Evolutionary conservation across 306 rosid genomes (phyloP).

Genomic region (Cicer arietinum): DNA sequence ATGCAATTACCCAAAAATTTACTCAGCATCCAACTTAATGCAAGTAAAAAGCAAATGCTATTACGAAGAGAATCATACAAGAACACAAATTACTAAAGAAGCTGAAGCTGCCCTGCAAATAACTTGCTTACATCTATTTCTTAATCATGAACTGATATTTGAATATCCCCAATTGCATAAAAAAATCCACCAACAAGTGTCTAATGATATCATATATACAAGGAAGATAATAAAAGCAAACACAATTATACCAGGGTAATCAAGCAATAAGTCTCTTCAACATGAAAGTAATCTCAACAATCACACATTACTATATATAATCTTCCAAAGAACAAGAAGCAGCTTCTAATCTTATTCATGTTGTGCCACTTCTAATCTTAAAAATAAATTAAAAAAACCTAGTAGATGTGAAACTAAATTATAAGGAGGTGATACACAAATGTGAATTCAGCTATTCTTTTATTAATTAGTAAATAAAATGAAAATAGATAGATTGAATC

Average conservation of each 20-base stretch:
- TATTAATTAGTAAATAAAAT: too few species aligned
- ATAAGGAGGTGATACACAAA: too few species aligned
- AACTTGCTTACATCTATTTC: background rate
- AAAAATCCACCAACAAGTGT: background rate
- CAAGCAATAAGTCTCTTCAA: conserved; percentile 23
- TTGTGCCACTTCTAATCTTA: background rate
- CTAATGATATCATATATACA: background rate
- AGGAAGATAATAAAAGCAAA: background rate
- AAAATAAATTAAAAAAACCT: too few species aligned
- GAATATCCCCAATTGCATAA: background rate
- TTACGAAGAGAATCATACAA: conserved; percentile 4
- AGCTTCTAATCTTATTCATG: conserved; percentile 13
- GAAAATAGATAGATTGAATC: background rate
- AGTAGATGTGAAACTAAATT: too few species aligned
- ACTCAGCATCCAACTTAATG: conserved; percentile 5
- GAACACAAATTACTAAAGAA: background rate
- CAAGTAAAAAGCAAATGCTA: background rate
- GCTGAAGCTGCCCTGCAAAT: background rate
- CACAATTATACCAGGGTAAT: conserved; percentile 5
- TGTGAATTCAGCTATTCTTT: too few species aligned
- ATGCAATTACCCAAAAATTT: conserved; percentile 23
- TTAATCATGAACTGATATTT: too few species aligned
- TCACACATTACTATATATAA: conserved; percentile 1
- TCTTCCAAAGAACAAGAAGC: conserved; percentile 11
- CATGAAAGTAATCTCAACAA: conserved; percentile 7